A percentile compares a stretch with the other conserved stretches of the same genome.
These are phyloP conservation scores for Strobilomyces confusus DNA, from an alignment of 768 basidiomycete genomes.

Conservation along the genomic window DNA sequence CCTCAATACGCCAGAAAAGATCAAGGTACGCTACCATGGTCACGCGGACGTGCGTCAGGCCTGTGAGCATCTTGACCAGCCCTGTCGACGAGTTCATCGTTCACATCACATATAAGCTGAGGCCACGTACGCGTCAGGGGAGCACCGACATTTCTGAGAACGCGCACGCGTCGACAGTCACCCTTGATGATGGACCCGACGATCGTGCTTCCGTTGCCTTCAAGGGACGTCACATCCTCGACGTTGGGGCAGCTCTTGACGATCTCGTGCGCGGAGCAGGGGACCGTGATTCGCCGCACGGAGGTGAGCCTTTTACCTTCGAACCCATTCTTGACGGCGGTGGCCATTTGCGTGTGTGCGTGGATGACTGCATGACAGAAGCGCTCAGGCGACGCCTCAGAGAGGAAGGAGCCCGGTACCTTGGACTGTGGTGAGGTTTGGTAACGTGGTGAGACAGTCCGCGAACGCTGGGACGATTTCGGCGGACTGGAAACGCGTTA, in stretches of 20 bases:
- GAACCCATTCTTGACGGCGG: constrained; percentile 7
- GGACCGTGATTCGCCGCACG: constrained; percentile 4
- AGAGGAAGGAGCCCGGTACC: too few species aligned
- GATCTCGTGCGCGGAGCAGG: constrained; percentile 7
- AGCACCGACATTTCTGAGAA: constrained; percentile 3
- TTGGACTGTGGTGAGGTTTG: constrained; percentile 1
- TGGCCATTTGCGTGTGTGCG: not conserved
- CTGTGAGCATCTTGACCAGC: constrained; percentile 6
- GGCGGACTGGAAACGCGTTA: not conserved
- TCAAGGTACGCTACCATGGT: too few species aligned
- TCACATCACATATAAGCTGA: not conserved
- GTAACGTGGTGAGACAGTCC: not conserved
- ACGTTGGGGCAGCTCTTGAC: constrained; percentile 11
- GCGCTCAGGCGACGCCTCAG: too few species aligned
- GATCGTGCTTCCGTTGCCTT: constrained; percentile 4
- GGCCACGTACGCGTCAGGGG: not conserved
- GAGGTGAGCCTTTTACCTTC: constrained; percentile 4
- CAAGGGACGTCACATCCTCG: constrained; percentile 6
- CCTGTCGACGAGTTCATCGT: not conserved
- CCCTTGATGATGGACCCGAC: constrained; percentile 7
- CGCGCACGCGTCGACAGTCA: not conserved
- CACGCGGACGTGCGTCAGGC: constrained; percentile 1
- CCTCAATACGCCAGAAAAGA: too few species aligned
- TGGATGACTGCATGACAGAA: not conserved
- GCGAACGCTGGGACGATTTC: not conserved